phyloP scores from a whole-genome alignment of 169 alveolate species.

The Eimeria necatrix region DNA sequence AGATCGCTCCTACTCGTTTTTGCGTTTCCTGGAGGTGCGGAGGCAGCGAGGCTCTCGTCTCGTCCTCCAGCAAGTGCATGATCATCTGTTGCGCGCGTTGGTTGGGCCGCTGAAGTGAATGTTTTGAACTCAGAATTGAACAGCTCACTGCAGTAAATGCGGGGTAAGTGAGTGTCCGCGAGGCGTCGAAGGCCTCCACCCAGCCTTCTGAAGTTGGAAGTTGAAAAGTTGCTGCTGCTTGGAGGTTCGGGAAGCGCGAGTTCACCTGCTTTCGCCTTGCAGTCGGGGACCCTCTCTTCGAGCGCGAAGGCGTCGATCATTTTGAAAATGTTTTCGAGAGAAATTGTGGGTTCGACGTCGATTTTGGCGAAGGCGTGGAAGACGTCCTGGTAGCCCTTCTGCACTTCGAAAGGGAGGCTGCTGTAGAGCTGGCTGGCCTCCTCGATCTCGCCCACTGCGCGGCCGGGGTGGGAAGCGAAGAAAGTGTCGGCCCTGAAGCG shows the following conservation, averaged over 20 bases:
- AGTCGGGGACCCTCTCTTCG: conserved; percentile 73
- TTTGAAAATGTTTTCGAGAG: conserved; percentile 28
- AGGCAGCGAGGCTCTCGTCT: conserved; percentile 36
- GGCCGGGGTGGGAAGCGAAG: conserved; percentile 68
- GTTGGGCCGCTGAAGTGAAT: not conserved
- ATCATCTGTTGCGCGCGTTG: conserved; percentile 22
- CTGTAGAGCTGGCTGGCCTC: conserved; percentile 70
- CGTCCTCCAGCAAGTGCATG: conserved; percentile 68
- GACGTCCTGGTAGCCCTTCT: conserved; percentile 73
- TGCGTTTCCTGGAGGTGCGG: conserved; percentile 22
- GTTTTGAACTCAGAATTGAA: not conserved
- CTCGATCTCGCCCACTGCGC: conserved; percentile 52
- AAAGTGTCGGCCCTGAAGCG: conserved; percentile 69
- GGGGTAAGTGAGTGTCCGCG: conserved; percentile 56
- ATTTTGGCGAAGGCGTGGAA: conserved; percentile 72
- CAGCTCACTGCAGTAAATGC: conserved; percentile 55
- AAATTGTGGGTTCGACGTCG: conserved; percentile 29
- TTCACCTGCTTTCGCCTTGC: conserved; percentile 70
- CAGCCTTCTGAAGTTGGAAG: conserved; percentile 18
- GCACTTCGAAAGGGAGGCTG: conserved; percentile 28
- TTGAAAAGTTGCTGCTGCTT: not conserved
- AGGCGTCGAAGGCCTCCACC: conserved; percentile 55
- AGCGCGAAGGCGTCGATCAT: conserved; percentile 64
- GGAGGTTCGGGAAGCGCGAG: too few relatives aligned
- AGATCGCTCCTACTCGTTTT: not conserved